Conservation (phyloP, 495 filamentous ascomycete genomes). For the Aspergillus homomorphus region DNA sequence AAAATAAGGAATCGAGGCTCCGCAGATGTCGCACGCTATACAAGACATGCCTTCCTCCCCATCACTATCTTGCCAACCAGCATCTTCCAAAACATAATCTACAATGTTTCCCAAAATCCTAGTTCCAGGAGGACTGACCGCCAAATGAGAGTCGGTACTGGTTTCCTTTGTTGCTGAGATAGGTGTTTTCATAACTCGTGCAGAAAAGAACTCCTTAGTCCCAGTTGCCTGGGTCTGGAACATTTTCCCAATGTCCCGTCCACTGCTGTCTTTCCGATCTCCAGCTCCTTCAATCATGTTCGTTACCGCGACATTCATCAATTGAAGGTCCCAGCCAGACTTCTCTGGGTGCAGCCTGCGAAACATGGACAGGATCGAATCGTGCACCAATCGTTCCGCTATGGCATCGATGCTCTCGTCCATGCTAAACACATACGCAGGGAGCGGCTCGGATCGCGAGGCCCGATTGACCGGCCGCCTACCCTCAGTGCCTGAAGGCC, state of each 20-base stretch:
- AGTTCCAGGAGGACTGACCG: not conserved
- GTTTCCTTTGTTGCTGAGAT: not conserved
- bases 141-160: not conserved
- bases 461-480: constrained; percentile 52
- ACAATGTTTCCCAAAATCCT: not conserved
- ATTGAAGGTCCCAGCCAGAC: constrained; percentile 70
- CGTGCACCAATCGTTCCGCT: constrained; percentile 66
- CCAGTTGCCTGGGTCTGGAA: constrained; percentile 64
- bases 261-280: constrained; percentile 45
- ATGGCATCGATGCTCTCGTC: constrained; percentile 52
- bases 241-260: constrained; percentile 65
- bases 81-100: not conserved
- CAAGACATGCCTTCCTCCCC: constrained; percentile 37
- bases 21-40: constrained; percentile 56
- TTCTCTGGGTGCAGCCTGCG: constrained; percentile 66
- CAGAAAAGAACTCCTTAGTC: constrained; percentile 24
- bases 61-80: constrained; percentile 33
- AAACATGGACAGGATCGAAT: constrained; percentile 66
- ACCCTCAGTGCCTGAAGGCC: constrained; percentile 55
- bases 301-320: constrained; percentile 83
- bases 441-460: constrained; percentile 66
- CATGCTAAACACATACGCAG: constrained; percentile 65
- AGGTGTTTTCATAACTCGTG: not conserved
- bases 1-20: constrained; percentile 64
- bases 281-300: constrained; percentile 71